These are phyloP conservation scores for Phytophthora pseudosyringae DNA, from an alignment of 352 stramenopile species.

Conservation along the genomic window DNA sequence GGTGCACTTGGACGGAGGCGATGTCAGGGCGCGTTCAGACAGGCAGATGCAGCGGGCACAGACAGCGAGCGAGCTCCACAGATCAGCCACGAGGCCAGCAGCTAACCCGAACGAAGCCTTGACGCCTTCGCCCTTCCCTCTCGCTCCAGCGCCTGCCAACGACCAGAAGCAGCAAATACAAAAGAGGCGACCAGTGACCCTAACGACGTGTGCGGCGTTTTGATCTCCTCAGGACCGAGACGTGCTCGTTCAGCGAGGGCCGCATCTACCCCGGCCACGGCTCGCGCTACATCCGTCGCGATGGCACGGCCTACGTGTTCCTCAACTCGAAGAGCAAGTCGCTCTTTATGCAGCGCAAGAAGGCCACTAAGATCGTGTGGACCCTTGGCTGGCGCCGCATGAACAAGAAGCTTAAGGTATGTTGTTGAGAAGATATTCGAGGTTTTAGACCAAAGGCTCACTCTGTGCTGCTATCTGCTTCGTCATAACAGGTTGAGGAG, in stretches of 20 bases:
- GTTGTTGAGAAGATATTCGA: constrained; percentile 3
- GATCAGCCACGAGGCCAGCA: constrained; percentile 9
- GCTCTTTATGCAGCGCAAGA: constrained; percentile 99
- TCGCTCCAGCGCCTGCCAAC: constrained; percentile 4
- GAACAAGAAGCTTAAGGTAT: constrained; percentile 99
- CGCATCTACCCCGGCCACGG: constrained; percentile 99
- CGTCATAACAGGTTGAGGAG: constrained; percentile 72
- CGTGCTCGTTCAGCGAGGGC: constrained; percentile 90
- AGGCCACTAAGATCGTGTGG: constrained; percentile 99
- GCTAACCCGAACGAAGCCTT: background rate
- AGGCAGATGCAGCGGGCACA: background rate
- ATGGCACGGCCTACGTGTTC: constrained; percentile 96
- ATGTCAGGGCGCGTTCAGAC: constrained; percentile 9
- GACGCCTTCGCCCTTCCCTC: background rate
- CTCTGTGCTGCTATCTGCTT: background rate
- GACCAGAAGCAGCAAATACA: background rate
- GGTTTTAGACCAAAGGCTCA: background rate
- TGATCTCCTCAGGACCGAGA: constrained; percentile 76
- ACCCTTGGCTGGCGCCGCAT: constrained; percentile 97
- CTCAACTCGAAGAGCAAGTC: constrained; percentile 98
- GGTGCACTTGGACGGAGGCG: background rate
- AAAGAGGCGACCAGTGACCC: background rate
- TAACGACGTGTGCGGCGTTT: constrained; percentile 31
- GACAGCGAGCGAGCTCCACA: constrained; percentile 10
- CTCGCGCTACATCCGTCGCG: constrained; percentile 98